Evolutionary conservation across 225 moss, liverwort and hornwort genomes (phyloP).

Genomic region (Antitrichia curtipendula): DNA sequence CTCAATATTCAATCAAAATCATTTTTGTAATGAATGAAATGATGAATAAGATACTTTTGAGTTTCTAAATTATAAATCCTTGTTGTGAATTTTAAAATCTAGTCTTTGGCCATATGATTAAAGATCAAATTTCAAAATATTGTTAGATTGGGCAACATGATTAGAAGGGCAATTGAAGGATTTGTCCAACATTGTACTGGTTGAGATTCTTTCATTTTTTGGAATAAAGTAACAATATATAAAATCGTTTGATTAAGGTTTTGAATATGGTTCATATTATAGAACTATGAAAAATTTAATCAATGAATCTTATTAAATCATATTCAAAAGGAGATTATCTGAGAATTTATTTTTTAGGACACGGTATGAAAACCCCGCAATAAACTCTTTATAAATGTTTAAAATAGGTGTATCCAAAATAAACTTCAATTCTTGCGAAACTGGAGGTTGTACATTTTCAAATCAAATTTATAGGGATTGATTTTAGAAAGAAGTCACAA

Average conservation of each 20-base stretch:
- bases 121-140: too few species aligned
- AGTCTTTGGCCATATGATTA: too few species aligned
- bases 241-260: fast-evolving
- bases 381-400: neutral
- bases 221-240: fast-evolving
- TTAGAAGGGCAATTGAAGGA: neutral
- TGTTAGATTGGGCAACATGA: neutral
- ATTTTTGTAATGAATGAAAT: neutral
- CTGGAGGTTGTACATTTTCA: neutral
- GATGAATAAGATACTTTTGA: neutral
- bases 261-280: neutral
- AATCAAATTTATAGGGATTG: neutral
- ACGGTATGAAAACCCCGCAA: neutral
- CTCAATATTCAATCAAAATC: neutral
- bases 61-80: neutral
- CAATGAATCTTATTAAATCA: fast-evolving
- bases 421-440: fast-evolving
- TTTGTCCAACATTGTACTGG: too few species aligned
- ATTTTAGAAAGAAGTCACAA: neutral
- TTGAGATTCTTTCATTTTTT: fast-evolving
- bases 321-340: neutral
- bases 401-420: neutral
- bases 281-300: neutral
- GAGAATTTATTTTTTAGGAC: neutral
- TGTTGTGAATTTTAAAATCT: neutral